Conservation (phyloP, 2,329 filamentous ascomycete genomes). For the Fusarium sarcochroum region DNA sequence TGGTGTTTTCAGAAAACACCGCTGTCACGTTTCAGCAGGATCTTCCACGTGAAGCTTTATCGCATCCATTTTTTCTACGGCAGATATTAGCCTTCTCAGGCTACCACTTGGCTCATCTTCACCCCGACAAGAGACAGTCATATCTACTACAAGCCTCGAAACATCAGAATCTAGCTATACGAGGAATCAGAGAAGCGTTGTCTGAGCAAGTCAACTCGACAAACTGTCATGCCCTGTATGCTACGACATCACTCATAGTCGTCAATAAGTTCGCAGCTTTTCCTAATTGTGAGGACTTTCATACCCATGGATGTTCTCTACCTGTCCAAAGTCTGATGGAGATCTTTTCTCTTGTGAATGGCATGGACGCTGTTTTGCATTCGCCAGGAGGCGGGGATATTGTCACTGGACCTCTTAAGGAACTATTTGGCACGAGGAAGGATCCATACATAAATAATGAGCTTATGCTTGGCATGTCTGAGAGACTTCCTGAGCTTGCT, state of each 20-base stretch:
- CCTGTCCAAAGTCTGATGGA: constrained; percentile 28
- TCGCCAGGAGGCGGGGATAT: constrained; percentile 23
- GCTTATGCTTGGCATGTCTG: background rate
- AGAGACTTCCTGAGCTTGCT: constrained; percentile 16
- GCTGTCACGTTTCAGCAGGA: constrained; percentile 23
- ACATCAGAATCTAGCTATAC: constrained; percentile 32
- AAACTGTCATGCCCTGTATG: constrained; percentile 37
- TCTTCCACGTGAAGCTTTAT: constrained; percentile 30
- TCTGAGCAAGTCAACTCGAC: background rate
- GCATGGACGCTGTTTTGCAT: constrained; percentile 21
- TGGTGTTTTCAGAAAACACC: constrained; percentile 26
- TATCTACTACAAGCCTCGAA: constrained; percentile 35
- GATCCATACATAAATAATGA: background rate
- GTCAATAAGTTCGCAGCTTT: constrained; percentile 39
- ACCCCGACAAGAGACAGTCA: constrained; percentile 9
- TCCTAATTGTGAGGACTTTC: constrained; percentile 30
- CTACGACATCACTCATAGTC: constrained; percentile 20
- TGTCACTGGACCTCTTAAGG: background rate
- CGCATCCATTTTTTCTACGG: constrained; percentile 34
- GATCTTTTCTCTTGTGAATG: constrained; percentile 35
- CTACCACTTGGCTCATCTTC: constrained; percentile 34
- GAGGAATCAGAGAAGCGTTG: constrained; percentile 27
- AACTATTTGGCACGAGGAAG: background rate
- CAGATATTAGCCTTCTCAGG: constrained; percentile 36
- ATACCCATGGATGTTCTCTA: constrained; percentile 1